These are phyloP conservation scores for Phytophthora sojae DNA, from an alignment of 352 stramenopile species.

Conservation along the genomic window DNA sequence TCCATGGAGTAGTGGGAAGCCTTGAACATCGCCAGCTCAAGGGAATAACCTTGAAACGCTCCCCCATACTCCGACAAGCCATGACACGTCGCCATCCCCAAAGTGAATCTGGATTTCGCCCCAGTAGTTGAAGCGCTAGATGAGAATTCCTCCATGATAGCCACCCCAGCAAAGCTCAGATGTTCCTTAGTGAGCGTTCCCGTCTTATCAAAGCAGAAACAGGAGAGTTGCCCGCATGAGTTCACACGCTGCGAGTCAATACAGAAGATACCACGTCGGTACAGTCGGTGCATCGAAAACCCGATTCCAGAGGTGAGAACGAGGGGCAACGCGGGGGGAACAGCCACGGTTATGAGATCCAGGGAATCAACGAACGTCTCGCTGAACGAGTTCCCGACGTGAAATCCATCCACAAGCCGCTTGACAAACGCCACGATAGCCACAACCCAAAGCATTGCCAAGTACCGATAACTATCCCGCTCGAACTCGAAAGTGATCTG, in stretches of 20 bases:
- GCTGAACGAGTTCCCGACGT: constrained; percentile 25
- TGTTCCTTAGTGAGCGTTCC: constrained; percentile 57
- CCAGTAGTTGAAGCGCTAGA: background rate
- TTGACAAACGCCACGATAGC: constrained; percentile 66
- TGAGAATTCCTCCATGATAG: constrained; percentile 2
- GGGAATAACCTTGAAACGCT: constrained; percentile 48
- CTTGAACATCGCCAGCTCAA: constrained; percentile 64
- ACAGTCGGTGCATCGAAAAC: constrained; percentile 56
- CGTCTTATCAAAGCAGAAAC: constrained; percentile 75
- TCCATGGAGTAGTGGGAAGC: constrained; percentile 1
- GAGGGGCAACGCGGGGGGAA: constrained; percentile 64
- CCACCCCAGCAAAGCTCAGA: constrained; percentile 44
- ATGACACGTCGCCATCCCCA: constrained; percentile 63
- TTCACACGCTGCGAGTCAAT: constrained; percentile 69
- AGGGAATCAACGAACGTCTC: constrained; percentile 57
- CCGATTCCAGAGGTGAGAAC: constrained; percentile 65
- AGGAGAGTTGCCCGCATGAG: constrained; percentile 54
- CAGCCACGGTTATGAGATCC: constrained; percentile 70
- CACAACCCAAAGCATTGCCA: constrained; percentile 50
- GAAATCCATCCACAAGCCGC: constrained; percentile 32
- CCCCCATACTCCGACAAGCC: constrained; percentile 46
- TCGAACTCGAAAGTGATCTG: constrained; percentile 67
- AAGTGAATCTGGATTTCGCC: constrained; percentile 11
- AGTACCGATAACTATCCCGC: constrained; percentile 72
- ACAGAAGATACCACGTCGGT: constrained; percentile 55